These are phyloP conservation scores for Pleurostoma richardsiae DNA, from an alignment of 2,329 filamentous ascomycete species.

Conservation along the genomic window DNA sequence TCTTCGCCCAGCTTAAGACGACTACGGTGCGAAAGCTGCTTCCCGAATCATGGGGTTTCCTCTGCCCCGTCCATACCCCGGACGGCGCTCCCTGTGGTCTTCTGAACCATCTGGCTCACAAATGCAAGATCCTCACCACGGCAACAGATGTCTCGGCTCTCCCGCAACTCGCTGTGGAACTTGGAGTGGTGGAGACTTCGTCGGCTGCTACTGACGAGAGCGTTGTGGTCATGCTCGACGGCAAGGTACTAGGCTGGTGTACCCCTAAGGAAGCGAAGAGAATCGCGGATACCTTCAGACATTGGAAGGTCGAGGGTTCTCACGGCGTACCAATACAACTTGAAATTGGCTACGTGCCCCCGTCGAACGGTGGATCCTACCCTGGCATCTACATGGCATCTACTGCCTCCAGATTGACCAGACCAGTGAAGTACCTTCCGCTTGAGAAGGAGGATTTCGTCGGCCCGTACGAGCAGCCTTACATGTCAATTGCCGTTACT, in stretches of 20 bases:
- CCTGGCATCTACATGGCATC: conserved; percentile 94
- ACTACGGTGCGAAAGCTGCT: conserved; percentile 93
- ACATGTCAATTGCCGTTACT: conserved; percentile 96
- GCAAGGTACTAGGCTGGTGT: conserved; percentile 85
- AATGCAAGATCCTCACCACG: conserved; percentile 82
- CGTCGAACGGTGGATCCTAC: conserved; percentile 87
- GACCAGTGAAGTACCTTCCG: conserved; percentile 88
- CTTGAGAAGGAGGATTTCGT: conserved; percentile 83
- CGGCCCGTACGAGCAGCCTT: conserved; percentile 92
- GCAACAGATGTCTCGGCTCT: conserved; percentile 70
- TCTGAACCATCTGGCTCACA: conserved; percentile 91
- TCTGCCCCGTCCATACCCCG: conserved; percentile 95
- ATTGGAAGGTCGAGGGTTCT: conserved; percentile 90
- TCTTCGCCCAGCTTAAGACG: conserved; percentile 96
- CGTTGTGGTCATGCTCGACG: conserved; percentile 86
- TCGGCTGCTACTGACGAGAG: conserved; percentile 78
- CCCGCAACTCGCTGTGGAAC: conserved; percentile 67
- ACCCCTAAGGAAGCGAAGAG: conserved; percentile 74
- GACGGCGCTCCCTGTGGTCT: conserved; percentile 94
- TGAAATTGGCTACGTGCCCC: conserved; percentile 88
- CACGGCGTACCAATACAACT: conserved; percentile 77
- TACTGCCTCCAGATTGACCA: conserved; percentile 76
- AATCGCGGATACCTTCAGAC: conserved; percentile 81
- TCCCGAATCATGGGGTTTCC: conserved; percentile 95
- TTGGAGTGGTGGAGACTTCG: conserved; percentile 73